These are phyloP conservation scores for Scheffersomyces quercinus DNA, from an alignment of 1,139 yeast species.

Conservation along the genomic window DNA sequence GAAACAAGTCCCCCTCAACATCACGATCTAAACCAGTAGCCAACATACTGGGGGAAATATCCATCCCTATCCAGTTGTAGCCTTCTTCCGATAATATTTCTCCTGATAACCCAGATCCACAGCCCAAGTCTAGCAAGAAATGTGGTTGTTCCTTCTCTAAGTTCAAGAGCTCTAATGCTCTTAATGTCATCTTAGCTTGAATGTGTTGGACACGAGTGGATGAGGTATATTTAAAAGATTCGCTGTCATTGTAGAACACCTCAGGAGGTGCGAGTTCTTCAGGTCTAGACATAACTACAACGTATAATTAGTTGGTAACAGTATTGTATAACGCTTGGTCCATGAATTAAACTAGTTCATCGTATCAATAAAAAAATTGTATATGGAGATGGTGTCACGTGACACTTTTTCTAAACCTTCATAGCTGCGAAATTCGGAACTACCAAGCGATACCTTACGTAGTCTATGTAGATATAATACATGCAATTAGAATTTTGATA, in stretches of 20 bases:
- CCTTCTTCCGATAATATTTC: conserved; percentile 94
- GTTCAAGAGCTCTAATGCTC: conserved; percentile 86
- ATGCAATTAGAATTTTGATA: too few species aligned
- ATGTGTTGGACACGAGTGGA: conserved; percentile 97
- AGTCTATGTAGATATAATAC: too few species aligned
- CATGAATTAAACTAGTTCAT: too few species aligned
- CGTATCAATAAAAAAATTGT: too few species aligned
- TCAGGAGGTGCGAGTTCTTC: conserved; percentile 98
- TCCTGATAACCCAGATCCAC: conserved; percentile 96
- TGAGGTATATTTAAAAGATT: conserved; percentile 84
- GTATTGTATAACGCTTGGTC: too few species aligned
- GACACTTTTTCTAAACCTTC: too few species aligned
- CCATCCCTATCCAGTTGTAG: conserved; percentile 95
- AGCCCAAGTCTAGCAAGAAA: conserved; percentile 85
- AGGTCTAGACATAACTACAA: conserved; percentile 80
- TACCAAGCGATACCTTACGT: too few species aligned
- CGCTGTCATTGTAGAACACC: conserved; percentile 86
- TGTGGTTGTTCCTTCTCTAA: conserved; percentile 63
- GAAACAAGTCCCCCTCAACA: conserved; percentile 87
- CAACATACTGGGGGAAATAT: conserved; percentile 92
- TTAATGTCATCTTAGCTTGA: conserved; percentile 94
- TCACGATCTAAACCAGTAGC: conserved; percentile 92
- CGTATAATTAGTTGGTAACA: too few species aligned
- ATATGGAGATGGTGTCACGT: too few species aligned
- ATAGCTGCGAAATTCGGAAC: too few species aligned